These are phyloP conservation scores for Paxillus ammoniavirescens DNA, from an alignment of 768 basidiomycete genomes.

Conservation along the genomic window DNA sequence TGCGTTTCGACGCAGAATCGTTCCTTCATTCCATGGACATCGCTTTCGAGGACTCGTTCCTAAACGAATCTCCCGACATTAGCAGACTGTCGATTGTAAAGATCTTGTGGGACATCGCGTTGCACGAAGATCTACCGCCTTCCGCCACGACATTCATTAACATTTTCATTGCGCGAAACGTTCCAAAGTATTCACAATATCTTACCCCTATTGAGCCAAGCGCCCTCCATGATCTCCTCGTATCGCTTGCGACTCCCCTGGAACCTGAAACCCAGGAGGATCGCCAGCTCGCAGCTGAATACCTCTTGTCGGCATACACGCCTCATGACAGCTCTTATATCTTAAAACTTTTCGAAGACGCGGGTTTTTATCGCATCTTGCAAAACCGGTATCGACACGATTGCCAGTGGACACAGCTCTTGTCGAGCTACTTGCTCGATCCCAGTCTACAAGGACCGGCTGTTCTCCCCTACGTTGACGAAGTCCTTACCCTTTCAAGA, in stretches of 20 bases:
- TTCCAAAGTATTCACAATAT: conserved; percentile 94
- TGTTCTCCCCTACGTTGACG: conserved; percentile 64
- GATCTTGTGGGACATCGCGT: conserved; percentile 77
- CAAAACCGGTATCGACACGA: conserved; percentile 79
- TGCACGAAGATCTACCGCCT: conserved; percentile 48
- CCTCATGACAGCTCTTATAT: conserved; percentile 76
- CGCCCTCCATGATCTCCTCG: conserved; percentile 71
- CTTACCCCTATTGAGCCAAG: conserved; percentile 57
- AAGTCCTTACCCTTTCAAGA: conserved; percentile 50
- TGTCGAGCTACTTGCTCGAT: conserved; percentile 76
- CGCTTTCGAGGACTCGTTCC: conserved; percentile 90
- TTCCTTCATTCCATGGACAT: conserved; percentile 93
- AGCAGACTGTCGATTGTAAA: conserved; percentile 82
- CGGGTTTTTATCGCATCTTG: conserved; percentile 90
- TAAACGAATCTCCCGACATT: conserved; percentile 66
- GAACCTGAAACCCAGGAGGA: conserved; percentile 86
- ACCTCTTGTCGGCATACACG: conserved; percentile 86
- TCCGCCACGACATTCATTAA: conserved; percentile 81
- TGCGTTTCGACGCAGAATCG: conserved; percentile 90
- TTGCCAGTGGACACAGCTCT: conserved; percentile 68
- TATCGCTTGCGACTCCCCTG: conserved; percentile 70
- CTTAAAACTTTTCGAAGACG: conserved; percentile 66
- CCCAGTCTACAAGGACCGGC: conserved; percentile 56
- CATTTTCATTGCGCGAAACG: conserved; percentile 95
- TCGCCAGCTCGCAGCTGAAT: conserved; percentile 92